Base-by-base conservation (phyloP, 306 rosid genomes). In the Fagus crenata region DNA sequence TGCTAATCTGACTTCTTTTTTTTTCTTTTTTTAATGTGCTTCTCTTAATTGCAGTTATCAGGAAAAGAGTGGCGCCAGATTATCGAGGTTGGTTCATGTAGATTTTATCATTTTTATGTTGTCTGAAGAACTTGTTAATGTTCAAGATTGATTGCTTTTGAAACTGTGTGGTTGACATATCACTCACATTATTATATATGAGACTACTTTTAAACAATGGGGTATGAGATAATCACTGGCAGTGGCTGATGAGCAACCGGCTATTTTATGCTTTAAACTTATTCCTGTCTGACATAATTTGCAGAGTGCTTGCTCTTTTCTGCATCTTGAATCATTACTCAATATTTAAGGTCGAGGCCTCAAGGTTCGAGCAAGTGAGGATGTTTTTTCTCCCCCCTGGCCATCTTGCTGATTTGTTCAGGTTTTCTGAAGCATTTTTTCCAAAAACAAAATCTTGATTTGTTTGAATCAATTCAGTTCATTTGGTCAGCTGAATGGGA, bases 41-140 rank as follows among this genome's bases (percentile, higher is more conserved):
- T 73, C 61, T 67, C 7, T 65, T 11, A 73, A 79, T 43, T 87
- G 87, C 98, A 91, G 98, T 84, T 91, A 81, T 81, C 89, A 2
- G 93, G 98, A 79, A 93, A 87, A 81, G 98, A 91, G 76, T 93
- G 98, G 96, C 89, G 96, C 71, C 95, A 88, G 88, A 88, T 87
- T 83, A 94, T 93, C 59, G 96, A 91, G 98, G 98, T 93, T 83
- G 79, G 96, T 85, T 39, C 76, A 12, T 36, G 67, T 77, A 33
- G 18, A 51, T 36, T 65, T 60, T 35, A 32, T 36, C 71, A 1
- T 37, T 33, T 73, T 55, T 31, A 75, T 53, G 15, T 18, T 33
- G 6, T 41, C 42, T 28, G 11, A 33, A 63, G 3, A 28, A 54
- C 36, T 84, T 56, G 2, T 67, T 56, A 9, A 41, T 61, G 51